Evolutionary conservation across 371 early-diverging fungal species (phyloP), one percentile per base, ranked within the genome.

Genomic region (Saksenaea oblongispora): DNA sequence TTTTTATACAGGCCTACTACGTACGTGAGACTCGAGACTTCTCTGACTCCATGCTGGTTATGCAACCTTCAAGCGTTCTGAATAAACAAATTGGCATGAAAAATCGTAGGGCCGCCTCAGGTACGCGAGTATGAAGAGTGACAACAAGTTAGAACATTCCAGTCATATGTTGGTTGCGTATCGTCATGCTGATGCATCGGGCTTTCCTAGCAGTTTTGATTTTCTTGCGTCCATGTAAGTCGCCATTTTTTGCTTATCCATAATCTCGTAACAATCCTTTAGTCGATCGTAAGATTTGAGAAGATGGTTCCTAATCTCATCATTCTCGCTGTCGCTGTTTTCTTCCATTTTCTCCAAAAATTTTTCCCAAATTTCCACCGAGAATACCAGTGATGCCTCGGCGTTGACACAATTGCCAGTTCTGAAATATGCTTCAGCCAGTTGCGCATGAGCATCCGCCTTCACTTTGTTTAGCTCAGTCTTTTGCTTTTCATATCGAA

Each of bases 241-340:
- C 10, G 72, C 76, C 62, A 79, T 34, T 35, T 71, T 65, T 34
- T n/a, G 28, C 55, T 79, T 79, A 36, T 74, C 76, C 59, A 79
- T 58, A 4, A 62, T 59, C 14, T 74, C 69, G 57, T 76, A 79
- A 28, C 72, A 70, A 10, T 28, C 41, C 28, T 56, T 56, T n/a
- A 79, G 34, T 34, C 58, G 54, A 35, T 67, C 67, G 31, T 79
- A 79, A 2, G 70, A 68, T 18, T 44, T 26, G 8, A 24, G 53
- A 17, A 75, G 56, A 22, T 22, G 42, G 22, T 54, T 14, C 35
- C 18, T 31, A 15, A 61, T 54, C 10, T 55, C 14, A 24, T 0
- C 26, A 18, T 28, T 35, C 2, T 34, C 28, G 17, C 35, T 37
- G 5, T 39, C 24, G 37, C 26, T 57, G 15, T 41, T 57, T 41